Evolutionary conservation across 2,329 filamentous ascomycete genomes (phyloP).

Genomic region (Apiospora aurea): DNA sequence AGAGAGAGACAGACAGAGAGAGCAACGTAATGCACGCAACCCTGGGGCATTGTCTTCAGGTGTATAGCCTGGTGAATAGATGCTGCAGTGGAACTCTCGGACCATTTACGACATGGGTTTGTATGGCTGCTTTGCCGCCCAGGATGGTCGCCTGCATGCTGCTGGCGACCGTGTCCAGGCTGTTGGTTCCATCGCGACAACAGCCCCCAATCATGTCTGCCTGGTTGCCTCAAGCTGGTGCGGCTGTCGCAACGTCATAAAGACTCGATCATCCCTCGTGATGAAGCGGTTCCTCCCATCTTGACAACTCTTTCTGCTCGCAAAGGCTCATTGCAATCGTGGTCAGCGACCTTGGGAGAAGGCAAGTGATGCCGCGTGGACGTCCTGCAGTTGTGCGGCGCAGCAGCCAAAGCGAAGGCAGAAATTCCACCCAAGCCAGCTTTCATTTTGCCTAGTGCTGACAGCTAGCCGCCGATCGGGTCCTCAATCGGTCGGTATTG

Average conservation of each 20-base stretch:
- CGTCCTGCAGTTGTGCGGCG: too few relatives aligned
- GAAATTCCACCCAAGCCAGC: neutral
- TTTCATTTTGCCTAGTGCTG: neutral
- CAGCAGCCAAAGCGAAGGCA: neutral
- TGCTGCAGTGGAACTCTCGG: neutral
- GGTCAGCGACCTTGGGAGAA: neutral
- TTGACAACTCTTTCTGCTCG: neutral
- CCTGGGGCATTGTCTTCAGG: neutral
- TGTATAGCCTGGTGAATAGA: neutral
- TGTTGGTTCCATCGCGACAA: neutral
- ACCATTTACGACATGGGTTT: neutral
- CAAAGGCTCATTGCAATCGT: neutral
- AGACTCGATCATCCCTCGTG: neutral
- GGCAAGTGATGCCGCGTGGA: neutral
- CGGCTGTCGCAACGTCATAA: neutral
- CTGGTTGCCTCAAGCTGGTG: neutral
- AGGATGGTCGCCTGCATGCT: neutral
- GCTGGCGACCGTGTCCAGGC: neutral
- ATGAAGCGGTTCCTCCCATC: neutral
- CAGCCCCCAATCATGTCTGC: neutral
- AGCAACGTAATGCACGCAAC: neutral
- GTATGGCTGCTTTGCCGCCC: conserved; percentile 3
- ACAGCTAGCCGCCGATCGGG: neutral
- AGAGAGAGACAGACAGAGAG: neutral
- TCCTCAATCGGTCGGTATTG: neutral